Evolutionary conservation across 2,329 filamentous ascomycete species (phyloP), one percentile per base, ranked within the genome.

Genomic region (Dactylellina leptospora): DNA sequence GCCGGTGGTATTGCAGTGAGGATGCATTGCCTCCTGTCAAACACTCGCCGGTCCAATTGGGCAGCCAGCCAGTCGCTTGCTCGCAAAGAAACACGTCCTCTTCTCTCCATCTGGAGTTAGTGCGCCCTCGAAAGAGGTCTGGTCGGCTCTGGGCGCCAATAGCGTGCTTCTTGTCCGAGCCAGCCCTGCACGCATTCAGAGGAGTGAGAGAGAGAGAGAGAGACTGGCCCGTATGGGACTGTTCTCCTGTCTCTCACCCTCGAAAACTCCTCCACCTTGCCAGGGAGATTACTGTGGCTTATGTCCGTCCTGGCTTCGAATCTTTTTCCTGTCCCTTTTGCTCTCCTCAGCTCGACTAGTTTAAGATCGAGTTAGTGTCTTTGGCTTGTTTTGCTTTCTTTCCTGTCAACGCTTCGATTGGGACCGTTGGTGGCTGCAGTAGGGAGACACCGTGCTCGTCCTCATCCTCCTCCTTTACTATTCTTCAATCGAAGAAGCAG

Each of bases 241-340:
- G 3, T 10, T 59, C 66, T 71, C 66, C 66, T 71, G 66, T 72
- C 33, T 72, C 68, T 59, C 54, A 59, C 44, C 53, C 59, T 51
- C 51, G 22, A 33, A 28, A 27, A 45, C 62, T 55, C 66, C 66
- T 71, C 66, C 66, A 71, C 58, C 63, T 62, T 71, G 48, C 50
- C 28, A 63, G 58, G 68, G 68, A 72, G 68, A 72, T 72, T 72
- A 64, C 50, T 72, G 68, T 72, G 68, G 68, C 68, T 72, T 72
- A 72, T 72, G 59, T 72, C 68, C 68, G 68, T 71, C 58, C 59
- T 58, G 44, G 47, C 68, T 71, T 71, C 50, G 20, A 28, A 48
- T 4, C 23, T 56, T 11, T 23, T 48, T 33, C 23, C 5, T 11
- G 30, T 23, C 16, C 59, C 13, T 48, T 63, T 40, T 48, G 59